A percentile compares a stretch with the other conserved stretches of the same genome.
phyloP scores from a whole-genome alignment of 2,329 filamentous ascomycete genomes.

The Fusarium chaquense region DNA sequence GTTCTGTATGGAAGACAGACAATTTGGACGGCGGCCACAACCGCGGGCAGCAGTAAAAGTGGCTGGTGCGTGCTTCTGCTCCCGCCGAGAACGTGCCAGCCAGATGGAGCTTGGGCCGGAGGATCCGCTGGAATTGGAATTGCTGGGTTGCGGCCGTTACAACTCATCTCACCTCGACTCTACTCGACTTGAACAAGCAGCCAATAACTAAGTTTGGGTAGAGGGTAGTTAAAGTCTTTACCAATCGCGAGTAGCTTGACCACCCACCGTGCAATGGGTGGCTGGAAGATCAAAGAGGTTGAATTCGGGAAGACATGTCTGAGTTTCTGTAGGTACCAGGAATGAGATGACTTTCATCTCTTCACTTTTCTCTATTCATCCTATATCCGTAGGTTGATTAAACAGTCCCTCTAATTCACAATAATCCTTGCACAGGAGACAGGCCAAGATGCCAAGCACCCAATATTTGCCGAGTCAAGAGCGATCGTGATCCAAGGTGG shows the following conservation, averaged over 20 bases:
- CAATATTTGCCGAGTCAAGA: conserved; percentile 25
- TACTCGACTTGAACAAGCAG: not conserved
- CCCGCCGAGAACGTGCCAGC: conserved; percentile 31
- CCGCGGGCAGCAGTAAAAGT: conserved; percentile 26
- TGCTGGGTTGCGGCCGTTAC: conserved; percentile 33
- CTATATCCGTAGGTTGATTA: not conserved
- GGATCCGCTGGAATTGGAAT: conserved; percentile 35
- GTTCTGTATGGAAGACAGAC: conserved; percentile 28
- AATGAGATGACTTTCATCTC: not conserved
- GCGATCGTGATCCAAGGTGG: conserved; percentile 37
- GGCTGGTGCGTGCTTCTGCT: conserved; percentile 28
- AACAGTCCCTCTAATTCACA: conserved; percentile 5
- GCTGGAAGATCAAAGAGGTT: not conserved
- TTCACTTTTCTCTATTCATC: not conserved
- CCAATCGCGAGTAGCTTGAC: not conserved
- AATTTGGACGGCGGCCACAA: conserved; percentile 17
- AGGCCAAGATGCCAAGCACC: conserved; percentile 29
- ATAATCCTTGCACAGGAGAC: conserved; percentile 18
- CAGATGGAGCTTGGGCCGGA: conserved; percentile 30
- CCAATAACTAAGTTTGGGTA: conserved; percentile 4
- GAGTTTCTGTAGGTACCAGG: not conserved
- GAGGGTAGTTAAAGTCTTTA: not conserved
- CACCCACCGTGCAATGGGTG: not conserved
- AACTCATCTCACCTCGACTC: conserved; percentile 11
- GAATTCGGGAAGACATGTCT: not conserved